Conservation (phyloP, 352 stramenopile species). For the Phytopythium cucurbitacearum region DNA sequence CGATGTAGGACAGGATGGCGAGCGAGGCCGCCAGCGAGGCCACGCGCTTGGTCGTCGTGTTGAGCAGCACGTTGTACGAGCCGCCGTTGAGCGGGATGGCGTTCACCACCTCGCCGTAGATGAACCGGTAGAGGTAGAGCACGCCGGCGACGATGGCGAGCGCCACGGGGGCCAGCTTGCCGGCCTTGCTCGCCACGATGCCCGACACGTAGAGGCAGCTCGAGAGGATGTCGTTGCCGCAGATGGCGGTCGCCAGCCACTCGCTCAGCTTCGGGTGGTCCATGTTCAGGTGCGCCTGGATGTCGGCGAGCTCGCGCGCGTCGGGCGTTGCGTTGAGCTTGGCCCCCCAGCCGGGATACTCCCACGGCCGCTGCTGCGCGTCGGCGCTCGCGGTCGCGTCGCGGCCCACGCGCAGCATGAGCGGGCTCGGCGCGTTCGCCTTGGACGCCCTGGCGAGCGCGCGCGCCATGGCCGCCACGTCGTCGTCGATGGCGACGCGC, state of each 20-base stretch:
- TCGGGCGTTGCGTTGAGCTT: conserved; percentile 55
- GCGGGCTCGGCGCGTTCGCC: conserved; percentile 37
- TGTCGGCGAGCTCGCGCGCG: conserved; percentile 63
- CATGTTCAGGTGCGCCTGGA: conserved; percentile 67
- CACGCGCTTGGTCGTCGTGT: conserved; percentile 93
- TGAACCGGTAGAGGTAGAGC: conserved; percentile 89
- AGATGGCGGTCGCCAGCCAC: conserved; percentile 93
- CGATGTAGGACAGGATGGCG: conserved; percentile 95
- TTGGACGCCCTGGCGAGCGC: background rate
- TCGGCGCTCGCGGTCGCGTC: conserved; percentile 40
- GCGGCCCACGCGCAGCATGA: conserved; percentile 77
- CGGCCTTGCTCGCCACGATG: conserved; percentile 81
- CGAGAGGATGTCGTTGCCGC: conserved; percentile 94
- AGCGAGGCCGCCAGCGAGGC: conserved; percentile 92
- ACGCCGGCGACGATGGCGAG: conserved; percentile 88
- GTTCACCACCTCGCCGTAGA: conserved; percentile 93
- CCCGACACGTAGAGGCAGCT: conserved; percentile 91
- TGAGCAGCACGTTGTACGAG: conserved; percentile 95
- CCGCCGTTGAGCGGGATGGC: conserved; percentile 94
- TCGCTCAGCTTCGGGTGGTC: conserved; percentile 87
- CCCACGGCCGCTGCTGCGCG: conserved; percentile 47
- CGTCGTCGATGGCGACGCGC: conserved; percentile 26
- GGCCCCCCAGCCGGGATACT: conserved; percentile 83
- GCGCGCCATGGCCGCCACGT: conserved; percentile 15
- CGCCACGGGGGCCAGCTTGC: conserved; percentile 88